phyloP scores from a whole-genome alignment of 2,329 filamentous ascomycete genomes.

The Calonectria ilicicola region DNA sequence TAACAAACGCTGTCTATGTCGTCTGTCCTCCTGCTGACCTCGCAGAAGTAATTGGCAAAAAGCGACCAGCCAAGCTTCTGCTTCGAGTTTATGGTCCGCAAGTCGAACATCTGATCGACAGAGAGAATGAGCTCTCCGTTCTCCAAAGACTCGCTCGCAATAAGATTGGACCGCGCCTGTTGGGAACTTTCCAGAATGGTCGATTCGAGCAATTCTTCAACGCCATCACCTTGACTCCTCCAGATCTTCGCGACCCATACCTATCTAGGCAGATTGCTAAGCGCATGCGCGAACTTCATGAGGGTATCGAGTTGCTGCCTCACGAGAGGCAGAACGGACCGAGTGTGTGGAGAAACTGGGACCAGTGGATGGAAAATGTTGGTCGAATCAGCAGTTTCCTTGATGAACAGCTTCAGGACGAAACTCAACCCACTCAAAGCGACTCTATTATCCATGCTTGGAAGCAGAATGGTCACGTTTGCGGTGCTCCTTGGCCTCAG shows the following conservation, averaged over 20 bases:
- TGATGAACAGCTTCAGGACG: slow-evolving; percentile 68
- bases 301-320: slow-evolving; percentile 87
- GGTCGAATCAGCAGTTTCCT: slow-evolving; percentile 68
- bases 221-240: slow-evolving; percentile 81
- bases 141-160: slow-evolving; percentile 88
- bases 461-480: slow-evolving; percentile 80
- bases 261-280: slow-evolving; percentile 96
- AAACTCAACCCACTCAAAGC: slow-evolving; percentile 39
- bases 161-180: slow-evolving; percentile 89
- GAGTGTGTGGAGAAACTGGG: slow-evolving; percentile 92
- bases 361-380: slow-evolving; percentile 84
- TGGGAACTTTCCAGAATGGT: slow-evolving; percentile 94
- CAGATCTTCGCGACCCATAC: slow-evolving; percentile 82
- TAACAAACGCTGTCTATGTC: slow-evolving; percentile 97
- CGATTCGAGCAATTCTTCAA: slow-evolving; percentile 96
- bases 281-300: slow-evolving; percentile 95
- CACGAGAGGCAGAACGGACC: slow-evolving; percentile 84
- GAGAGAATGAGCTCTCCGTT: slow-evolving; percentile 89
- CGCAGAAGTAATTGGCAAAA: slow-evolving; percentile 54
- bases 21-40: slow-evolving; percentile 83
- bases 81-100: slow-evolving; percentile 95
- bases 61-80: slow-evolving; percentile 75
- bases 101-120: slow-evolving; percentile 94
- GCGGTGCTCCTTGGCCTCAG: slow-evolving; percentile 83
- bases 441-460: slow-evolving; percentile 61